These are phyloP conservation scores for Comarum palustre DNA, from an alignment of 306 rosid genomes.

Conservation along the genomic window DNA sequence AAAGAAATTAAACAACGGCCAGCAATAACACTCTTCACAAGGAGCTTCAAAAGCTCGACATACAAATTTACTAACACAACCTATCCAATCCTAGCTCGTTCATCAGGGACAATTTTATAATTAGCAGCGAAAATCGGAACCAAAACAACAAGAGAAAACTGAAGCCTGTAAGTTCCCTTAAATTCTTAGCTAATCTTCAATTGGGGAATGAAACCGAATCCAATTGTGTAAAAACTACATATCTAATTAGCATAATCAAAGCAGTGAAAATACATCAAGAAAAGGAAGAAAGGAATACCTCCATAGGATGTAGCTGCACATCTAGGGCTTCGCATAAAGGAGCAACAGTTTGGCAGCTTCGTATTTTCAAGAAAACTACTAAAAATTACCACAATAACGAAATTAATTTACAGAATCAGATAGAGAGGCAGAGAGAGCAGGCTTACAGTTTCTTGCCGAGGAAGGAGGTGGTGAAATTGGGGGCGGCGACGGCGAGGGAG, in stretches of 20 bases:
- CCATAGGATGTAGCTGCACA: conserved; percentile 71
- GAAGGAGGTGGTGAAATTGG: conserved; percentile 46
- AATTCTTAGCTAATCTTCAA: not conserved
- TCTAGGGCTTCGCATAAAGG: conserved; percentile 27
- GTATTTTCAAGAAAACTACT: conserved; percentile 41
- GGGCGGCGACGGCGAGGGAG: conserved; percentile 48
- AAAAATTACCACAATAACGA: not conserved
- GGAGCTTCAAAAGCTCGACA: not conserved
- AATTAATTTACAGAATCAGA: not conserved
- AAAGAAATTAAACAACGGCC: not conserved
- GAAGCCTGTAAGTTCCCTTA: not conserved
- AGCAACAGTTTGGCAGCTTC: conserved; percentile 20
- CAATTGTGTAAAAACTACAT: not conserved
- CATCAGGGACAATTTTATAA: too few species aligned
- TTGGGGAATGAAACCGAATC: not conserved
- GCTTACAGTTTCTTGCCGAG: conserved; percentile 53
- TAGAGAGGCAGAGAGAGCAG: conserved; percentile 8
- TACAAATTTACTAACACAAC: not conserved
- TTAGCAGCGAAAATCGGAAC: too few species aligned
- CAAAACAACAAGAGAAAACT: not conserved
- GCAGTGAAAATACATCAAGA: not conserved
- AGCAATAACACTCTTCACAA: not conserved
- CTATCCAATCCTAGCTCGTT: not conserved
- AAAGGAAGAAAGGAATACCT: conserved; percentile 39
- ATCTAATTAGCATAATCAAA: not conserved